Percentiles rank a stretch among this genome's conserved stretches.
These are phyloP conservation scores for Trichoderma sp. DNA, from an alignment of 2,329 filamentous ascomycete species.

Conservation along the genomic window DNA sequence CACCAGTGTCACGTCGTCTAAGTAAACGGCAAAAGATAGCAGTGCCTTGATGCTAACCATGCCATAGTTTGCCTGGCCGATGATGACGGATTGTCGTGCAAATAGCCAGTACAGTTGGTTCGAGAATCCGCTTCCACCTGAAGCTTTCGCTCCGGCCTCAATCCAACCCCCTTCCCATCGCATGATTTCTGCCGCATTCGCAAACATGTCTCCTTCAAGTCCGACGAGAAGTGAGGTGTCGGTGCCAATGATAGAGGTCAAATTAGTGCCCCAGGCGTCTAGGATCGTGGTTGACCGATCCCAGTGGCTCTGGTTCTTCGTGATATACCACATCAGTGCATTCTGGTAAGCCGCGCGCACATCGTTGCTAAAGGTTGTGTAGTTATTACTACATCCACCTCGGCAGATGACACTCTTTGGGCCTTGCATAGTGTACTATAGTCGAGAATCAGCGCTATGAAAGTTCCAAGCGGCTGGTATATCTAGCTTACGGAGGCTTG, in stretches of 20 bases:
- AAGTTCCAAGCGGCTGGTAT: neutral
- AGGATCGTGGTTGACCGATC: neutral
- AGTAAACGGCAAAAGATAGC: neutral
- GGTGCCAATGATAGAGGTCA: neutral
- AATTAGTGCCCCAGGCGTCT: neutral
- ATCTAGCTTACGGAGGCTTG: neutral
- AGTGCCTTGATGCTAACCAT: neutral
- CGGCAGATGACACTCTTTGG: neutral
- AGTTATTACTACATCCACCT: neutral
- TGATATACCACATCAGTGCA: neutral
- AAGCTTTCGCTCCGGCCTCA: neutral
- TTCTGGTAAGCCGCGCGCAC: neutral
- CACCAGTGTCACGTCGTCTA: neutral
- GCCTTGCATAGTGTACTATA: neutral
- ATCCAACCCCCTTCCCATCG: neutral
- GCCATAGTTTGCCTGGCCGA: neutral
- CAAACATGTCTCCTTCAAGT: slow-evolving; percentile 1
- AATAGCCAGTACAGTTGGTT: neutral
- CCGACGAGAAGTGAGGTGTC: neutral
- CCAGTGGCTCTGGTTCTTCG: neutral
- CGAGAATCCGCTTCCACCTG: neutral
- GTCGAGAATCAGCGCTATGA: neutral
- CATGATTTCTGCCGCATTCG: neutral
- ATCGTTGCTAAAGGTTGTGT: neutral
- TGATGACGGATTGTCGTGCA: neutral